These are phyloP conservation scores for Ammopiptanthus mongolicus DNA, from an alignment of 306 rosid species.

Conservation along the genomic window DNA sequence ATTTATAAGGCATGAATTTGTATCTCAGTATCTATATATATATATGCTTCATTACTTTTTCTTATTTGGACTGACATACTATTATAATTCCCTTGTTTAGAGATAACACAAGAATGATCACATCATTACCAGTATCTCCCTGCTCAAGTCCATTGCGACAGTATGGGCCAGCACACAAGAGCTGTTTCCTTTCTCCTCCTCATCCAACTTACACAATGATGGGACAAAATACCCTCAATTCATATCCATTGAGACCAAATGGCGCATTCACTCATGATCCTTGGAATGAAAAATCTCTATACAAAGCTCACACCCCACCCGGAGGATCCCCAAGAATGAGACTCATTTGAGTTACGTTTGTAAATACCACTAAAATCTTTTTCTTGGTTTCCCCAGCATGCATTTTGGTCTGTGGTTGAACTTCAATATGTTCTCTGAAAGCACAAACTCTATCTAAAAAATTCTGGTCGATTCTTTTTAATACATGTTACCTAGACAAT, in stretches of 20 bases:
- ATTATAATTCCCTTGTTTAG: constrained; percentile 36
- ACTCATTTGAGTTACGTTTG: constrained; percentile 48
- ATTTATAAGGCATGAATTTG: background rate
- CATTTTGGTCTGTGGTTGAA: constrained; percentile 24
- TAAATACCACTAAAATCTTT: constrained; percentile 36
- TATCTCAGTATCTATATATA: background rate
- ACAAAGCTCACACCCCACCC: constrained; percentile 47
- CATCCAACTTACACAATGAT: constrained; percentile 49
- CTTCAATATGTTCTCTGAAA: constrained; percentile 7
- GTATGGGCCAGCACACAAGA: constrained; percentile 48
- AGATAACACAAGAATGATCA: constrained; percentile 56
- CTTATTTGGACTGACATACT: background rate
- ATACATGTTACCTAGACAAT: background rate
- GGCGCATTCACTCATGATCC: constrained; percentile 49
- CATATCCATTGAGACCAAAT: constrained; percentile 53
- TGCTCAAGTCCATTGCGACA: constrained; percentile 85
- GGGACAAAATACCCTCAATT: constrained; percentile 48
- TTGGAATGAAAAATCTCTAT: constrained; percentile 41
- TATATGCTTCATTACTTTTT: background rate
- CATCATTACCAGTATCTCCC: constrained; percentile 89
- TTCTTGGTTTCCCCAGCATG: constrained; percentile 29
- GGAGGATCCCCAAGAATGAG: constrained; percentile 81
- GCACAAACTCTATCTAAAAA: constrained; percentile 11
- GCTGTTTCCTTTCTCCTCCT: constrained; percentile 76
- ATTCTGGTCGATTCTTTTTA: constrained; percentile 5